These are phyloP conservation scores for Penicillium pulvis DNA, from an alignment of 495 filamentous ascomycete genomes.

Conservation along the genomic window DNA sequence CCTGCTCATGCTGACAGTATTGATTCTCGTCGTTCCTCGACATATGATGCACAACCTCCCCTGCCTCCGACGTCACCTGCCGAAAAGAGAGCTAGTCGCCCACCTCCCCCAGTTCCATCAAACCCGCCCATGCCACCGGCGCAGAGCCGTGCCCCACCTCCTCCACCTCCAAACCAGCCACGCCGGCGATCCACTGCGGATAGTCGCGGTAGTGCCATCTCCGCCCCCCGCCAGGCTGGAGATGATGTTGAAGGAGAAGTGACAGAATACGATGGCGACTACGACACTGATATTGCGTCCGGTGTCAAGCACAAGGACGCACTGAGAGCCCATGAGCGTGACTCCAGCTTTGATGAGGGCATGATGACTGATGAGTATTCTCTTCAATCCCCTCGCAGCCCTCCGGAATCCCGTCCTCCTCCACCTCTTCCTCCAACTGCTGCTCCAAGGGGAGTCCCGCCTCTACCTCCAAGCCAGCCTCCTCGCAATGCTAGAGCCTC, in stretches of 20 bases:
- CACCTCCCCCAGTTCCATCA: slow-evolving; percentile 52
- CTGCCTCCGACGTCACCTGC: slow-evolving; percentile 44
- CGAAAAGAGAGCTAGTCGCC: slow-evolving; percentile 55
- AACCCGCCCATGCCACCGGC: slow-evolving; percentile 51
- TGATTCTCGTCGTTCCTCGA: slow-evolving; percentile 44
- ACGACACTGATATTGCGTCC: slow-evolving; percentile 95
- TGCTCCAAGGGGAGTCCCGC: slow-evolving; percentile 56
- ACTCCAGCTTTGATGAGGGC: slow-evolving; percentile 69
- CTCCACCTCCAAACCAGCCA: slow-evolving; percentile 66
- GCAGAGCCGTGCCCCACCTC: slow-evolving; percentile 72
- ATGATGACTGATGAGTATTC: slow-evolving; percentile 55
- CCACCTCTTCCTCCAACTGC: slow-evolving; percentile 60
- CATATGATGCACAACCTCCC: slow-evolving; percentile 52
- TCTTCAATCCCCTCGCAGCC: slow-evolving; percentile 48
- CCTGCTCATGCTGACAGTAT: slow-evolving; percentile 47
- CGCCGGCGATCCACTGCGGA: slow-evolving; percentile 66
- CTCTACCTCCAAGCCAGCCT: slow-evolving; percentile 53
- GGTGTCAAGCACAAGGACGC: slow-evolving; percentile 90
- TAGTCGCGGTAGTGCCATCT: slow-evolving; percentile 38
- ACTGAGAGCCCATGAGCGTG: slow-evolving; percentile 76
- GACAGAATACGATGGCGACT: slow-evolving; percentile 96
- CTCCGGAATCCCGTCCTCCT: slow-evolving; percentile 52
- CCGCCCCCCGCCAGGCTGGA: slow-evolving; percentile 44
- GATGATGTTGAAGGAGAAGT: slow-evolving; percentile 78
- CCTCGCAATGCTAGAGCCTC: slow-evolving; percentile 55